Evolutionary conservation across 2,329 filamentous ascomycete genomes (phyloP), one percentile per base, ranked within the genome.

Genomic region (Talaromyces sp.): DNA sequence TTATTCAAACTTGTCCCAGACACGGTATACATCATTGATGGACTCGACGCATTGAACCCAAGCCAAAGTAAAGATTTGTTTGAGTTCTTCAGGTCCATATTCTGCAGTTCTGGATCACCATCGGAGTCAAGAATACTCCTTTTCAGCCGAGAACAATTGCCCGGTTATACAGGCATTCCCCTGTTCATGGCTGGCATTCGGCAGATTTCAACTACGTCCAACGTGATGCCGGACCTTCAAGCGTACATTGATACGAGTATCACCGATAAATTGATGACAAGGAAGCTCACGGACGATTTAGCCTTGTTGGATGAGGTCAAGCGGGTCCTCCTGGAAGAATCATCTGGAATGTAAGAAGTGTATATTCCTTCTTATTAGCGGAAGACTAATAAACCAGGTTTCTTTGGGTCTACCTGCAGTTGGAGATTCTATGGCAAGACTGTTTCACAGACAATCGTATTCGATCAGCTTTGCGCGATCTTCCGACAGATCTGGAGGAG

Each of bases 391-490:
- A 41, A 8, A 11, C 25, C 61, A 71, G 69, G 66, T 71, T 71
- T 59, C 49, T 69, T n/a, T 71, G 69, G 69, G 69, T 69, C 3
- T 68, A 68, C 60, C 67, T 71, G 10, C 68, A 70, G 54, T 37
- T 70, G 41, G 70, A 71, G 50, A 69, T 71, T 41, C 66, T 71
- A 3, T 71, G 68, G 70, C 64, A 69, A n/a, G 68, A 63, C 0
- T 71, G 69, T 54, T 52, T 64, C 41, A 69, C 68, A 2, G 69
- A 71, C 52, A 49, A 50, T n/a, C 66, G 66, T 58, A 71, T 71
- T 45, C 63, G 59, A 17, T 33, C 49, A 35, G 65, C 66, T 1
- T 59, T 71, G n/a, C 11, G 3, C 13, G 19, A 33, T 27, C 64
- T 71, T 15, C 69, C 69, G n/a, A 68, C 52, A 47, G 68, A 61